A percentile compares a stretch with the other conserved stretches of the same genome.
Evolutionary conservation across 345 rosid species (phyloP).

Genomic region (Lagerstroemia speciosa): DNA sequence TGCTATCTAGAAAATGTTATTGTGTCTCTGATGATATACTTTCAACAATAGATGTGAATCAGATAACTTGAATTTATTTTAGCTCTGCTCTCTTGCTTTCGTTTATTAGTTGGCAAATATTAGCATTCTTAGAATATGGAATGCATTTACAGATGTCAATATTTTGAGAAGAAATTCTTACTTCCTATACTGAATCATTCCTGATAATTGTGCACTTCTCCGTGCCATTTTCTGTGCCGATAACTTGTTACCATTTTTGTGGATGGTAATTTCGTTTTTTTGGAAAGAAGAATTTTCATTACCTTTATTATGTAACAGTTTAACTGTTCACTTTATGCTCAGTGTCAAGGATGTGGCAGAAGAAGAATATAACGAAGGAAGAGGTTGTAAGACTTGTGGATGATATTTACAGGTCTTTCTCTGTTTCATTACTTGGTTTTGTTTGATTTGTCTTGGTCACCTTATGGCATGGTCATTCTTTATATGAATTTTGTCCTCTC

Average conservation of each 20-base stretch:
- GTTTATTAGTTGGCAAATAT: not conserved
- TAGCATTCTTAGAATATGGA: not conserved
- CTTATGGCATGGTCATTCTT: not conserved
- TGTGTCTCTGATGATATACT: not conserved
- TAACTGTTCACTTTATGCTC: conserved; percentile 4
- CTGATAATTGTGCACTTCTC: not conserved
- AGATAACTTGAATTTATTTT: not conserved
- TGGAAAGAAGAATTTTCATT: not conserved
- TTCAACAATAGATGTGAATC: not conserved
- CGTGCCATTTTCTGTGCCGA: not conserved
- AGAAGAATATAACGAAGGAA: conserved; percentile 72
- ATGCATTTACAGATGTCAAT: not conserved
- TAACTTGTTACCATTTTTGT: not conserved
- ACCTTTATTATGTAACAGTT: not conserved
- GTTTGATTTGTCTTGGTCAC: conserved; percentile 3
- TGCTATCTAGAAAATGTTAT: not conserved
- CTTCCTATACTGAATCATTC: not conserved
- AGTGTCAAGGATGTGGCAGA: conserved; percentile 70
- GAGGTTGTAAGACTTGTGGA: conserved; percentile 84
- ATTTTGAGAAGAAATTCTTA: not conserved
- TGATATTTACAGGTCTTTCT: conserved; percentile 68
- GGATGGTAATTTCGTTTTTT: not conserved
- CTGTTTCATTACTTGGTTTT: not conserved
- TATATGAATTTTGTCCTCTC: not conserved
- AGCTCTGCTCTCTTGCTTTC: not conserved